Percentiles rank a stretch among this genome's conserved stretches.
Evolutionary conservation across 768 basidiomycete genomes (phyloP).

Genomic region (Termitomyces sp.): DNA sequence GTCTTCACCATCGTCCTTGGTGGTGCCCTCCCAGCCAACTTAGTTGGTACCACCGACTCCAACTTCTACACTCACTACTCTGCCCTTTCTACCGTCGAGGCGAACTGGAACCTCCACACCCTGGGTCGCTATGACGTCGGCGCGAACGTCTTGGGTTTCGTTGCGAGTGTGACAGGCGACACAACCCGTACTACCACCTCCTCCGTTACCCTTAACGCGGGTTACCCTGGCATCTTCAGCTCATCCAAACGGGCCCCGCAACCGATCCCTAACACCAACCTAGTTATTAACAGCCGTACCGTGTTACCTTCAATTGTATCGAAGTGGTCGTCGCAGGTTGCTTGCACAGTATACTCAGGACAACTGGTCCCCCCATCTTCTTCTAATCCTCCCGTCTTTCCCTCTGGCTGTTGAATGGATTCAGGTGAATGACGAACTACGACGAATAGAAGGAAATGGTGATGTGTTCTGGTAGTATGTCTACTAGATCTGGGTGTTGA

Average conservation of each 20-base stretch:
- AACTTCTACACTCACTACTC: constrained; percentile 65
- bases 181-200: constrained; percentile 17
- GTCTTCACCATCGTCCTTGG: constrained; percentile 41
- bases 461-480: not conserved
- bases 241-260: constrained; percentile 5
- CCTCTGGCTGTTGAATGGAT: not conserved
- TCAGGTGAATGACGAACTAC: not conserved
- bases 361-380: constrained; percentile 12
- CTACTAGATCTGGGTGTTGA: not conserved
- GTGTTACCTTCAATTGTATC: constrained; percentile 20
- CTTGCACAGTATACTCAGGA: constrained; percentile 20
- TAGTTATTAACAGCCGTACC: constrained; percentile 21
- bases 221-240: constrained; percentile 25
- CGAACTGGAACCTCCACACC: constrained; percentile 59
- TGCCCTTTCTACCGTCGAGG: constrained; percentile 47
- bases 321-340: constrained; percentile 21
- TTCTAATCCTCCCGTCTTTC: not conserved
- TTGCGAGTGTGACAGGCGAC: constrained; percentile 45
- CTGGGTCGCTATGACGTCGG: constrained; percentile 41
- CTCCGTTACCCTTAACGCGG: constrained; percentile 17
- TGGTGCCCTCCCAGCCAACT: constrained; percentile 37
- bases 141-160: constrained; percentile 51
- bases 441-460: not conserved
- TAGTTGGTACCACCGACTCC: constrained; percentile 43
- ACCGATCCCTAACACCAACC: constrained; percentile 21